These are phyloP conservation scores for Phytopythium cucurbitacearum DNA, from an alignment of 352 stramenopile species.

Conservation along the genomic window DNA sequence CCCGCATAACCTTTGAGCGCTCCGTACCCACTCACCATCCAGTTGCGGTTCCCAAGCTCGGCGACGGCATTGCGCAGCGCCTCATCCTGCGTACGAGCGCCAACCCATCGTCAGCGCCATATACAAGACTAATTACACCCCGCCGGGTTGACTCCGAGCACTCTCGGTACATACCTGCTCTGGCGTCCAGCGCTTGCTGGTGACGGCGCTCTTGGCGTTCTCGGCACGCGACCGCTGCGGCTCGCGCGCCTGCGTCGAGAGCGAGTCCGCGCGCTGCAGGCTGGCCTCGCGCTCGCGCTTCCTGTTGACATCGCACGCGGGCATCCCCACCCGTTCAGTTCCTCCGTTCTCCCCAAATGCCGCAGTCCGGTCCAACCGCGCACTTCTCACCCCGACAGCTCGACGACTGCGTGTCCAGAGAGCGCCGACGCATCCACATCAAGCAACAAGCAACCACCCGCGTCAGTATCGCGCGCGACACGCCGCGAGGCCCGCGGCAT, in stretches of 20 bases:
- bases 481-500: too few species aligned
- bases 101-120: background rate
- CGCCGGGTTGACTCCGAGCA: background rate
- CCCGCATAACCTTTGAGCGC: too few species aligned
- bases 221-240: conserved; percentile 38
- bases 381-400: conserved; percentile 3
- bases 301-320: conserved; percentile 7
- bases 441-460: background rate
- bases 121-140: conserved; percentile 1
- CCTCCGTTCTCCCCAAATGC: too few species aligned
- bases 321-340: too few species aligned
- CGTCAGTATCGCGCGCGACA: too few species aligned
- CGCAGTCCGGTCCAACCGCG: too few species aligned
- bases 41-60: conserved; percentile 82
- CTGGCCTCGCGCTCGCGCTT: conserved; percentile 28
- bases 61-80: conserved; percentile 72
- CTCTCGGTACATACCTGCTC: conserved; percentile 35
- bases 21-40: conserved; percentile 52
- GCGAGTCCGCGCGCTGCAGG: conserved; percentile 9
- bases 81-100: conserved; percentile 39
- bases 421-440: background rate
- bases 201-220: conserved; percentile 36
- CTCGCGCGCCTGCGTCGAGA: conserved; percentile 23
- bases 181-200: conserved; percentile 71
- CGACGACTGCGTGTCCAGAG: conserved; percentile 2